Percentiles rank a stretch among this genome's conserved stretches.
These are phyloP conservation scores for Didymella exigua DNA, from an alignment of 2,329 filamentous ascomycete genomes.

Conservation along the genomic window DNA sequence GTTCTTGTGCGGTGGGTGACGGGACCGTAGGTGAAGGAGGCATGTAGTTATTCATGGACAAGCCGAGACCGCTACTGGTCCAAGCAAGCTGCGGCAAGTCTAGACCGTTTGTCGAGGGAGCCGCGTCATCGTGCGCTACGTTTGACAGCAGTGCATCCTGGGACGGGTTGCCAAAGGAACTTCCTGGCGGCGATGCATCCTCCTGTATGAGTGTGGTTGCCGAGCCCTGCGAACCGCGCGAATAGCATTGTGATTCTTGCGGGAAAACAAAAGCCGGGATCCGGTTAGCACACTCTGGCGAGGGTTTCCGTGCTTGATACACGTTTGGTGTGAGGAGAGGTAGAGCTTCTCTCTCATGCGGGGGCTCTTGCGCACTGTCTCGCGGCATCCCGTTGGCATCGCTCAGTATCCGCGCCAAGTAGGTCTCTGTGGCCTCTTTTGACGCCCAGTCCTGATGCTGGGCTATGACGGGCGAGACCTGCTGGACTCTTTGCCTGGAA, in stretches of 20 bases:
- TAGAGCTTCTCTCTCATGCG: not conserved
- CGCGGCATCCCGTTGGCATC: constrained; percentile 43
- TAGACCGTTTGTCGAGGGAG: constrained; percentile 28
- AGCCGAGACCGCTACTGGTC: constrained; percentile 50
- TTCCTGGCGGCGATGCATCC: constrained; percentile 41
- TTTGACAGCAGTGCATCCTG: constrained; percentile 45
- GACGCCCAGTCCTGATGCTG: constrained; percentile 61
- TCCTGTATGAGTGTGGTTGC: constrained; percentile 43
- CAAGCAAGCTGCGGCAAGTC: constrained; percentile 48
- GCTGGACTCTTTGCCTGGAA: constrained; percentile 50
- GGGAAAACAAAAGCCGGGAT: constrained; percentile 49
- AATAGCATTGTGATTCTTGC: constrained; percentile 42
- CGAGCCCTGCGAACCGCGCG: constrained; percentile 40
- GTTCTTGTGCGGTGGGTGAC: constrained; percentile 39
- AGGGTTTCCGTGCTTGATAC: constrained; percentile 12
- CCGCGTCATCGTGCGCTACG: constrained; percentile 39
- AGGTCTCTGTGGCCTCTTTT: constrained; percentile 61
- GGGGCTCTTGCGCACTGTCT: constrained; percentile 13
- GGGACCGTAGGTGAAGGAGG: constrained; percentile 28
- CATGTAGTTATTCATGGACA: constrained; percentile 48
- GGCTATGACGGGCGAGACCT: constrained; percentile 59
- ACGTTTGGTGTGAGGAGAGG: constrained; percentile 14
- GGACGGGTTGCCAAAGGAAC: constrained; percentile 37
- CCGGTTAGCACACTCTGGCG: constrained; percentile 30
- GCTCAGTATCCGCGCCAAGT: constrained; percentile 55